Evolutionary conservation across 805 yeast genomes (phyloP), one percentile per base, ranked within the genome.

Genomic region (Wickerhamiella vanderwaltii): DNA sequence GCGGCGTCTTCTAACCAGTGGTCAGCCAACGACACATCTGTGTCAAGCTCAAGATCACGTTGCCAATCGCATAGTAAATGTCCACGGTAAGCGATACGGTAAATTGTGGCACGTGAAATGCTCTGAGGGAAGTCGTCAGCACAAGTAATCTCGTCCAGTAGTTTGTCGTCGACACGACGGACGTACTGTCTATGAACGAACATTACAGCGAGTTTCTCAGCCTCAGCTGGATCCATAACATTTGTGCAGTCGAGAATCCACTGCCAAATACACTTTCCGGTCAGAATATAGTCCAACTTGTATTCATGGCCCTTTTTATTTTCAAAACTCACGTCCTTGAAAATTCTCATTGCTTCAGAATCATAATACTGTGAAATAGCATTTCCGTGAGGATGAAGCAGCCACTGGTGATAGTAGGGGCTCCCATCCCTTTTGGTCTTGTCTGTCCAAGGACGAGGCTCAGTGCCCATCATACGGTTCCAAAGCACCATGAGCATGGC

Each of bases 161-260:
- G 39, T 5, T 25, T 24, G 15, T 43, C 50, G 2, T 15, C 12
- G 5, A 56, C 41, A 0, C 37, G 49, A 4, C 38, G 38, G 1
- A 56, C 19, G n/a, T 50, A 48, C 15, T 50, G 46, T 5, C 45
- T 39, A 79, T 45, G 75, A 1, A 51, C 17, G 17, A 56, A 43
- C 12, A 41, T 30, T 9, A 35, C 29, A 2, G 50, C 51, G 12
- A 56, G 24, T 5, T 35, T 18, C 2, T 43, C 23, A 6, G 50
- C 55, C 33, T 55, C 60, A 0, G 29, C 9, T 2, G 38, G 54
- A 39, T 67, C 67, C 49, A 76, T 56, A 1, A 78, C 64, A 52
- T 83, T 91, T 1, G 95, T 81, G 54, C 95, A 86, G 48, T 88
- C 97, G 73, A 79, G 68, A 5, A 88, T 53, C 94, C 95, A 88